Conservation (phyloP, 1,139 yeast species). For the Hanseniaspora sp. region DNA sequence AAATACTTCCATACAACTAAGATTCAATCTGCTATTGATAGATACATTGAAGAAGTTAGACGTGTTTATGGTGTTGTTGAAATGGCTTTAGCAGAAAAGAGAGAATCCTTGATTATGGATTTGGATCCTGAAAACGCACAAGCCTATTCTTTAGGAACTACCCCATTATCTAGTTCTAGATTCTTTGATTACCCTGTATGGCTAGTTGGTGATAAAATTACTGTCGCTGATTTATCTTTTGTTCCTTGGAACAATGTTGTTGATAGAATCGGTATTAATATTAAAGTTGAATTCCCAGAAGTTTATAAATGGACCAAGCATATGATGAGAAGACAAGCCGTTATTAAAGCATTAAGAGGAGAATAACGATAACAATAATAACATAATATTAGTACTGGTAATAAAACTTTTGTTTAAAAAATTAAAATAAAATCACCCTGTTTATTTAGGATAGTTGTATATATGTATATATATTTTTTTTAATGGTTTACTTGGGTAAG, state of each 20-base stretch:
- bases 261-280: slow-evolving; percentile 79
- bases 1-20: slow-evolving; percentile 80
- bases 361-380: slow-evolving; percentile 25
- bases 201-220: slow-evolving; percentile 84
- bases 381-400: background rate
- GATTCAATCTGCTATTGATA: slow-evolving; percentile 78
- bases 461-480: no score
- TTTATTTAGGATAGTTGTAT: no score
- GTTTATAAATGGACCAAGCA: slow-evolving; percentile 91
- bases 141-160: slow-evolving; percentile 80
- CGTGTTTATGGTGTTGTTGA: slow-evolving; percentile 90
- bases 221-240: slow-evolving; percentile 83
- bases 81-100: slow-evolving; percentile 86
- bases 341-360: slow-evolving; percentile 62
- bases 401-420: background rate
- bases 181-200: slow-evolving; percentile 90
- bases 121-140: slow-evolving; percentile 78
- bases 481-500: no score
- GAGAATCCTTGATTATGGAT: slow-evolving; percentile 86
- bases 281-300: slow-evolving; percentile 83
- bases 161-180: slow-evolving; percentile 74
- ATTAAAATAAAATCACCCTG: background rate
- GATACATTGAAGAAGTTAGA: slow-evolving; percentile 87
- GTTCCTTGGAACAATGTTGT: slow-evolving; percentile 97
- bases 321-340: slow-evolving; percentile 85